Conservation (phyloP, 2,329 filamentous ascomycete genomes). For the Cercospora berteroae region DNA sequence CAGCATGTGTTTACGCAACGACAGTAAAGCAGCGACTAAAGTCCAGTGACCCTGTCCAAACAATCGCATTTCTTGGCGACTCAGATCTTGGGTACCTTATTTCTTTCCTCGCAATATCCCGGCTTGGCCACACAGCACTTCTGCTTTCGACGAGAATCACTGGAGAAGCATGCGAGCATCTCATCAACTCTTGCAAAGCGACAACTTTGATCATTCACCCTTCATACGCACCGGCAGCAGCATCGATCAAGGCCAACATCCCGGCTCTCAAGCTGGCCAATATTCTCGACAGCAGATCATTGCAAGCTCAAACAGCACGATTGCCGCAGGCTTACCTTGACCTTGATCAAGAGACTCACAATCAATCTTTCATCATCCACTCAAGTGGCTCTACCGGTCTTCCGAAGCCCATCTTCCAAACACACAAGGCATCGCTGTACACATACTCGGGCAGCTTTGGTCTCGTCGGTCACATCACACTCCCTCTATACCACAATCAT, state of each 20-base stretch:
- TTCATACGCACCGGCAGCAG: constrained; percentile 27
- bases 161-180: constrained; percentile 49
- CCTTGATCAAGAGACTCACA: constrained; percentile 29
- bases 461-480: constrained; percentile 53
- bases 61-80: constrained; percentile 51
- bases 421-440: constrained; percentile 51
- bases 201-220: constrained; percentile 25
- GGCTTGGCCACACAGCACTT: constrained; percentile 54
- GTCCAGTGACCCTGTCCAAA: constrained; percentile 27
- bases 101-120: constrained; percentile 52
- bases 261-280: constrained; percentile 34
- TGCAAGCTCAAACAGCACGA: not conserved
- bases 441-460: constrained; percentile 50
- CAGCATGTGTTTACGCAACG: constrained; percentile 22
- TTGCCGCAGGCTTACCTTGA: constrained; percentile 28
- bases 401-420: constrained; percentile 62
- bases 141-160: constrained; percentile 55
- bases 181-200: constrained; percentile 44
- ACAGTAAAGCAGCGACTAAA: constrained; percentile 21
- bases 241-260: constrained; percentile 27
- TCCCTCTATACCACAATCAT: constrained; percentile 61
- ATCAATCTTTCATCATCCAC: constrained; percentile 45
- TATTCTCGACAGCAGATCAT: constrained; percentile 22
- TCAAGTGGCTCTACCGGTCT: constrained; percentile 58
- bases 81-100: constrained; percentile 56